Evolutionary conservation across 768 basidiomycete genomes (phyloP), one percentile per base, ranked within the genome.

Genomic region (Leccinum arenicola): DNA sequence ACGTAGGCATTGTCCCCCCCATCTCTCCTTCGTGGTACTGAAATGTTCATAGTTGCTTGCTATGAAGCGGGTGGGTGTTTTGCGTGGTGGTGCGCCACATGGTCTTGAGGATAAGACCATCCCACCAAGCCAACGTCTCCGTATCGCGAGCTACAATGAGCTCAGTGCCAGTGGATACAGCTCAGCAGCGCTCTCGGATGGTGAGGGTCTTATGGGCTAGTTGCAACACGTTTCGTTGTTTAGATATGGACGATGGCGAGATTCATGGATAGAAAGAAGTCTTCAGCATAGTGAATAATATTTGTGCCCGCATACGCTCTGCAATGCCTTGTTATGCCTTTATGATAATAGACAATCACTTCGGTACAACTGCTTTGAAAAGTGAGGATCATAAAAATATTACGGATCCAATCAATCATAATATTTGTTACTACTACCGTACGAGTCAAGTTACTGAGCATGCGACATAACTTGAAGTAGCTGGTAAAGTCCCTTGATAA

Each of bases 81-180:
- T 84, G 53, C 79, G 77, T 31, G 83, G 81, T 45, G 83, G 83
- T 55, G 74, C 71, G 51, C 81, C 83, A 12, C 82, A 81, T 29
- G 84, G 80, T 2, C 61, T 82, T 11, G 82, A 86, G 58, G 87
- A 89, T 43, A 84, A 84, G 70, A 70, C 75, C 0, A 81, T 91
- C 35, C 90, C 91, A 15, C 90, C 90, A 1, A 83, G 82, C 57
- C 90, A 93, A 66, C 79, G 84, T 25, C 80, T 89, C 40, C 83
- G 83, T 60, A 88, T 93, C 61, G 83, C 85, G 7, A 78, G 78
- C n/a, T 86, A 85, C 61, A 82, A 73, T 43, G 86, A 88, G 66
- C 73, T 87, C 0, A 66, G 70, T 5, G 69, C 66, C 8, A 78
- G 79, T 55, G 82, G 82, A 27, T 78, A 78, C 52, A 84, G 82